These are phyloP conservation scores for Boletus rubroflammeus DNA, from an alignment of 768 basidiomycete species.

Conservation along the genomic window DNA sequence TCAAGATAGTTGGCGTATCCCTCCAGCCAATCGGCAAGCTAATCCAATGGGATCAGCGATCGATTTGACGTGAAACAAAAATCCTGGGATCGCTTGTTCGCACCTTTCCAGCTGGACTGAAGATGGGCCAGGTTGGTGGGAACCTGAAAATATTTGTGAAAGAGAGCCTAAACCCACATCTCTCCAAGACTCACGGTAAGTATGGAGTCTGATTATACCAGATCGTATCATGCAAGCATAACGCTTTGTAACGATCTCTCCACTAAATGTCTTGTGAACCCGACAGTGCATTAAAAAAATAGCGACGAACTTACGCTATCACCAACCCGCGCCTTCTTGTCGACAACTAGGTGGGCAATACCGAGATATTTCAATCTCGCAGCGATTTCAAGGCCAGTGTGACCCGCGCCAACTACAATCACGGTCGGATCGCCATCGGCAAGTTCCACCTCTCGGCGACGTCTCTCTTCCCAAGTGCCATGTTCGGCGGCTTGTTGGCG, in stretches of 20 bases:
- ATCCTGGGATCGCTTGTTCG: background rate
- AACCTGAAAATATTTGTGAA: slow-evolving; percentile 36
- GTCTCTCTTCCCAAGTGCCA: slow-evolving; percentile 51
- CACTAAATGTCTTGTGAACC: slow-evolving; percentile 30
- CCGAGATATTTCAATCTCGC: slow-evolving; percentile 62
- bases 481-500: slow-evolving; percentile 44
- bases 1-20: slow-evolving; percentile 57
- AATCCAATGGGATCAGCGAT: background rate
- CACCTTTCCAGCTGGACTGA: slow-evolving; percentile 49
- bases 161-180: background rate
- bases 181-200: slow-evolving; percentile 36
- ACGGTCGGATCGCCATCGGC: slow-evolving; percentile 51
- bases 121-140: slow-evolving; percentile 54
- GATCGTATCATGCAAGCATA: slow-evolving; percentile 52
- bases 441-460: slow-evolving; percentile 44
- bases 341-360: slow-evolving; percentile 53
- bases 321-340: slow-evolving; percentile 49
- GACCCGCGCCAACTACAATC: slow-evolving; percentile 62
- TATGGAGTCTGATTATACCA: slow-evolving; percentile 59
- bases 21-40: slow-evolving; percentile 70
- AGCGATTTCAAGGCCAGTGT: slow-evolving; percentile 62
- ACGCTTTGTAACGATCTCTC: slow-evolving; percentile 55
- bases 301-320: slow-evolving; percentile 33
- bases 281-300: too few species aligned
- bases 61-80: background rate